Evolutionary conservation across 2,329 filamentous ascomycete genomes (phyloP).

Genomic region (Diatrype stigma): DNA sequence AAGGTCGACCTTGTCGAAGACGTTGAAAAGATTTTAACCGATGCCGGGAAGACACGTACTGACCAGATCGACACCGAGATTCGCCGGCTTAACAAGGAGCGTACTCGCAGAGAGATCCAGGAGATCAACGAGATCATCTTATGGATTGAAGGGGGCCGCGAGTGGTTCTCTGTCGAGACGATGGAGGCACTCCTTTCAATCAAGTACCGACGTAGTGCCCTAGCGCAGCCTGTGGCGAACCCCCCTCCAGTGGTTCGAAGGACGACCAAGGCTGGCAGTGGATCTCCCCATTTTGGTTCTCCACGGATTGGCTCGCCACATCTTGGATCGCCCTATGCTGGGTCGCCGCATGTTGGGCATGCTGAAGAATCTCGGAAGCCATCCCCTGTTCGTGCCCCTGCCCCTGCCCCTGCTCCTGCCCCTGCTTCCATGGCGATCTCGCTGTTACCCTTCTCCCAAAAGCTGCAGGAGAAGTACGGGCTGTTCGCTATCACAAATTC

Average conservation of each 20-base stretch:
- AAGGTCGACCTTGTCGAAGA: slow-evolving; percentile 32
- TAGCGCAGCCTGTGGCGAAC: not conserved
- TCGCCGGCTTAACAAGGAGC: slow-evolving; percentile 24
- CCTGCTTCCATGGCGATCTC: slow-evolving; percentile 20
- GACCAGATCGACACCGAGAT: slow-evolving; percentile 31
- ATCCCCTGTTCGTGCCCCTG: no score
- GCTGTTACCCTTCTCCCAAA: slow-evolving; percentile 24
- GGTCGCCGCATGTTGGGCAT: not conserved
- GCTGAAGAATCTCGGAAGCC: not conserved
- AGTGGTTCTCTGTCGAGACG: slow-evolving; percentile 19
- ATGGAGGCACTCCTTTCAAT: slow-evolving; percentile 27
- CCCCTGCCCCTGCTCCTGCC: not conserved
- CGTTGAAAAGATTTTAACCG: slow-evolving; percentile 25
- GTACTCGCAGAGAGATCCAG: slow-evolving; percentile 30
- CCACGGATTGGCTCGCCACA: not conserved
- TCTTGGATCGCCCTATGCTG: no score
- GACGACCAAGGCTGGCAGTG: not conserved
- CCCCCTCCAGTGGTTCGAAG: not conserved
- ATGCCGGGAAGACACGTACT: slow-evolving; percentile 24
- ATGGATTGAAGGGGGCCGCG: slow-evolving; percentile 26
- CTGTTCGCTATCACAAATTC: slow-evolving; percentile 25
- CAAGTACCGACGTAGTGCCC: slow-evolving; percentile 16
- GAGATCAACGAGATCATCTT: slow-evolving; percentile 35
- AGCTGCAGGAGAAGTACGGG: slow-evolving; percentile 25
- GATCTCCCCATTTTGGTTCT: not conserved